Conservation (phyloP, 192 early-diverging fungal genomes). For the Oehlia diaphana region DNA sequence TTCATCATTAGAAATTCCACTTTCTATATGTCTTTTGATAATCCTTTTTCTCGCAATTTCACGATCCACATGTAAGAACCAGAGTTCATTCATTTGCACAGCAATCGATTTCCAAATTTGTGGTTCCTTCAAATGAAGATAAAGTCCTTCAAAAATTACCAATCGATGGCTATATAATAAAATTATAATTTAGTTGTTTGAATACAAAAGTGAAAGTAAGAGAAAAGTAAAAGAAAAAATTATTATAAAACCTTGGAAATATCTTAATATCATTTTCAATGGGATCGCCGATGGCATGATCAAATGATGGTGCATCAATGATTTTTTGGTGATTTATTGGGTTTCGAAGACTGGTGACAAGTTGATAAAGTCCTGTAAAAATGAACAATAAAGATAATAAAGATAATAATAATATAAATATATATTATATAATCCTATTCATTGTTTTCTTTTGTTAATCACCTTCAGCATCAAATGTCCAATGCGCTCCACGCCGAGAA, state of each 20-base stretch:
- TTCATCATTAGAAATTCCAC: constrained; percentile 17
- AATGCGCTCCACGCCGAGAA: constrained; percentile 51
- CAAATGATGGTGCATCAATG: constrained; percentile 49
- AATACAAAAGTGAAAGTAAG: background rate
- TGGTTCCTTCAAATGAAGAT: constrained; percentile 40
- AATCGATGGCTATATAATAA: constrained; percentile 34
- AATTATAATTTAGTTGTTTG: background rate
- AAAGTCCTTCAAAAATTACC: constrained; percentile 58
- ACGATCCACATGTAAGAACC: constrained; percentile 42
- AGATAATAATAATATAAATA: too few species aligned
- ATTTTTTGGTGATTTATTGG: constrained; percentile 14
- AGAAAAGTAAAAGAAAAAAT: background rate
- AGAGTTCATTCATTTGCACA: constrained; percentile 41
- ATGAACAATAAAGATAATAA: too few species aligned
- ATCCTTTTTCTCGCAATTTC: constrained; percentile 42
- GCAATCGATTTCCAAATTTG: constrained; percentile 45
- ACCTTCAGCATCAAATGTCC: constrained; percentile 50
- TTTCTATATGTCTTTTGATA: constrained; percentile 42
- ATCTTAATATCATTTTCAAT: constrained; percentile 43
- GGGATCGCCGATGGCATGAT: constrained; percentile 51
- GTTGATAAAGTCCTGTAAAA: constrained; percentile 23
- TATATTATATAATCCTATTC: background rate
- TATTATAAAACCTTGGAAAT: constrained; percentile 24
- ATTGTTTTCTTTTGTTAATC: background rate
- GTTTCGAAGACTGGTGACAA: constrained; percentile 24